Evolutionary conservation across 441 rosid species (phyloP).

Genomic region (Biscutella auriculata): DNA sequence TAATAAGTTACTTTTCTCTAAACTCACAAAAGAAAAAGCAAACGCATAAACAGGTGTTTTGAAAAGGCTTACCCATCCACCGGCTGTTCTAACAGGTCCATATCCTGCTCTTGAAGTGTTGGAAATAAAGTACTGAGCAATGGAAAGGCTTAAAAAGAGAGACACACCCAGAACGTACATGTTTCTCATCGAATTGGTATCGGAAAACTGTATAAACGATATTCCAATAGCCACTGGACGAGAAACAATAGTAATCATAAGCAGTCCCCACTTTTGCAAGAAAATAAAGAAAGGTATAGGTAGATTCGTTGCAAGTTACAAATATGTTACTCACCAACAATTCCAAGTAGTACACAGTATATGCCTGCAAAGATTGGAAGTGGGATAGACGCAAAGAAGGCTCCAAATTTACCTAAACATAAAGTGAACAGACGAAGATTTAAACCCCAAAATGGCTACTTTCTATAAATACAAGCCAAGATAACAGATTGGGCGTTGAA

Average conservation of each 20-base stretch:
- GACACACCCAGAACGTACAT: slow-evolving; percentile 71
- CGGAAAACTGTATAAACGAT: slow-evolving; percentile 71
- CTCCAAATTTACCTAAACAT: slow-evolving; percentile 79
- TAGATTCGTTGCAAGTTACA: too few relatives aligned
- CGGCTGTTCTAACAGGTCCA: slow-evolving; percentile 69
- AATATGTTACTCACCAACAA: slow-evolving; percentile 59
- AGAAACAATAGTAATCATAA: slow-evolving; percentile 2
- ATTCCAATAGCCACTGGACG: slow-evolving; percentile 72
- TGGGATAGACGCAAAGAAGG: slow-evolving; percentile 92
- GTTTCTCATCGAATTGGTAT: slow-evolving; percentile 78
- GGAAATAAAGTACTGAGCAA: slow-evolving; percentile 58
- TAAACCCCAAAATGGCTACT: not conserved
- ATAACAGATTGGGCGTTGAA: not conserved
- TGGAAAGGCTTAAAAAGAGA: slow-evolving; percentile 73
- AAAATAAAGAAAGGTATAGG: too few relatives aligned
- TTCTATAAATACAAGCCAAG: not conserved
- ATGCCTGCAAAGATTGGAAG: slow-evolving; percentile 80
- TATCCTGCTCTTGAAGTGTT: slow-evolving; percentile 38
- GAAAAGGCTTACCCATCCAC: slow-evolving; percentile 84
- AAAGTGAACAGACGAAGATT: not conserved
- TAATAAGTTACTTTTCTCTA: too few relatives aligned
- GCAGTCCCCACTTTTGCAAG: not conserved
- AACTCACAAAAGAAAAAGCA: too few relatives aligned
- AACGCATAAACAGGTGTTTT: too few relatives aligned
- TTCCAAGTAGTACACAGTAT: slow-evolving; percentile 77